Percentiles rank a stretch among this genome's conserved stretches.
These are phyloP conservation scores for Nicotiana otophora DNA, from an alignment of 257 asterid species.

Conservation along the genomic window DNA sequence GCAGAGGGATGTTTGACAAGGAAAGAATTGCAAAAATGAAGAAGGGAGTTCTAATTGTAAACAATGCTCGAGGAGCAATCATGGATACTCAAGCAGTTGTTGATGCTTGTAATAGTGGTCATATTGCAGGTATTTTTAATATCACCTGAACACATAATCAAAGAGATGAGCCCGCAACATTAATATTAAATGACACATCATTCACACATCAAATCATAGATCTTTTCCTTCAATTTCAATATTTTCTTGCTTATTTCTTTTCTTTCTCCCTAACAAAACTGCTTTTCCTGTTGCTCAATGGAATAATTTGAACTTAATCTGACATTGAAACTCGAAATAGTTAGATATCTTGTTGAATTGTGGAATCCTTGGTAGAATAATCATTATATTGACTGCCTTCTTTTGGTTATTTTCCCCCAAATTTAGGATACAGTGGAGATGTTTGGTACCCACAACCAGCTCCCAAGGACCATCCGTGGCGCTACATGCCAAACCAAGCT, in stretches of 20 bases:
- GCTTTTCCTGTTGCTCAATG: neutral
- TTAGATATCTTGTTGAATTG: neutral
- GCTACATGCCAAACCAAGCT: slow-evolving; percentile 99
- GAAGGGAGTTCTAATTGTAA: slow-evolving; percentile 87
- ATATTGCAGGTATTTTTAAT: slow-evolving; percentile 65
- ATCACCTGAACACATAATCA: neutral
- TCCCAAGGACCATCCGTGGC: slow-evolving; percentile 99
- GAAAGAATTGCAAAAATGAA: slow-evolving; percentile 80
- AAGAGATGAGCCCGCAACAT: neutral
- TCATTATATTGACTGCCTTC: neutral
- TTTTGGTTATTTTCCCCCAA: neutral
- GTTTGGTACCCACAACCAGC: slow-evolving; percentile 99
- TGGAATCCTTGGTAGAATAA: neutral
- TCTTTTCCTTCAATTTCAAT: neutral
- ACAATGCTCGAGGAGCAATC: slow-evolving; percentile 97
- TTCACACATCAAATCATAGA: neutral
- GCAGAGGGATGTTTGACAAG: slow-evolving; percentile 84
- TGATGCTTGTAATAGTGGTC: slow-evolving; percentile 92
- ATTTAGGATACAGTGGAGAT: slow-evolving; percentile 90
- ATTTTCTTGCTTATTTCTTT: neutral
- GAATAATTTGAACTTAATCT: neutral
- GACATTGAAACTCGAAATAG: neutral
- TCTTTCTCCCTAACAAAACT: neutral
- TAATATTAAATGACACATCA: neutral
- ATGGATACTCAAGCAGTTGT: slow-evolving; percentile 99